Conservation (phyloP, 2,329 filamentous ascomycete species). For the Alternaria postmessia region DNA sequence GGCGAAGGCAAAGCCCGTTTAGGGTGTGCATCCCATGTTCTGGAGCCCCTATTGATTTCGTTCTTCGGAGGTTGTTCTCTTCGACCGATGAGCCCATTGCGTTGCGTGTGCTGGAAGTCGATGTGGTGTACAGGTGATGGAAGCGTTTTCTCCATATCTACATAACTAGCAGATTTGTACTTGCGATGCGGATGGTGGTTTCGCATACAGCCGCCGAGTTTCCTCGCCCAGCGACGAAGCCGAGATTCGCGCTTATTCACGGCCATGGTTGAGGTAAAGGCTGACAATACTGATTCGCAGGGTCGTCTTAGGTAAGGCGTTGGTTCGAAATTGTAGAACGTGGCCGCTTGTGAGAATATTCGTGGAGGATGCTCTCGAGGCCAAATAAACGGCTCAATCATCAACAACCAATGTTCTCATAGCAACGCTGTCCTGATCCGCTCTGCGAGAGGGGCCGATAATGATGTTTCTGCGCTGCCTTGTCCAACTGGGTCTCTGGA, state of each 20-base stretch:
- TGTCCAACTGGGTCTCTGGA: background rate
- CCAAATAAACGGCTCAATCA: background rate
- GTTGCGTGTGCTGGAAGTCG: background rate
- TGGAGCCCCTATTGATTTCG: background rate
- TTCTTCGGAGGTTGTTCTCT: conserved; percentile 5
- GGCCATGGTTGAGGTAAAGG: background rate
- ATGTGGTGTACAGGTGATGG: background rate
- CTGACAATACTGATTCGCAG: background rate
- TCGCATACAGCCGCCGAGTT: conserved; percentile 9
- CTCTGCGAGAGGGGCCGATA: conserved; percentile 4
- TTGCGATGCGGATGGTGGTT: conserved; percentile 9
- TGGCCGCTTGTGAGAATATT: background rate
- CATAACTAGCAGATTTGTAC: conserved; percentile 3
- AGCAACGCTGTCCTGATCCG: background rate
- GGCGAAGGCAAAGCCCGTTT: conserved; percentile 9
- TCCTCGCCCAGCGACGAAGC: conserved; percentile 12
- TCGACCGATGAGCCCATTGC: background rate
- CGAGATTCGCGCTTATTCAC: conserved; percentile 9
- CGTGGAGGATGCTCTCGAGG: background rate
- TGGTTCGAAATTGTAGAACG: background rate
- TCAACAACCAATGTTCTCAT: background rate
- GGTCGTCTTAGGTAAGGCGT: background rate
- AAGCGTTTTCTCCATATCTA: background rate
- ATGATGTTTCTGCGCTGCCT: conserved; percentile 6
- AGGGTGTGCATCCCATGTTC: background rate